A percentile compares a stretch with the other conserved stretches of the same genome.
phyloP scores from a whole-genome alignment of 148 eudicot genomes.

The Silene uniflora region DNA sequence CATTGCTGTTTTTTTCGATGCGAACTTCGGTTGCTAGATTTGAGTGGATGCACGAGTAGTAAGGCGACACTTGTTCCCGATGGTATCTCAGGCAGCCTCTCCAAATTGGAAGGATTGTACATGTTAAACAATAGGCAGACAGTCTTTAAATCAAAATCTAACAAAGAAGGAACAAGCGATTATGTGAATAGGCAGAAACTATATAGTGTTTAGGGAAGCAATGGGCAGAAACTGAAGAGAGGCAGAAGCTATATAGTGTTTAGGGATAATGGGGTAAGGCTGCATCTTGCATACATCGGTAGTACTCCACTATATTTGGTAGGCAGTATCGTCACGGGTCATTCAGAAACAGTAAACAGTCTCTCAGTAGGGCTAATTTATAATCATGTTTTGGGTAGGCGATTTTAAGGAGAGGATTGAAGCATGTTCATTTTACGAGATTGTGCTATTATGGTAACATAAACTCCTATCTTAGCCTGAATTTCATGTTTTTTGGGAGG shows the following conservation, averaged over 20 bases:
- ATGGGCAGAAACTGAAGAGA: background rate
- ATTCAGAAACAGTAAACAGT: too few species aligned
- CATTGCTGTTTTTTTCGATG: too few species aligned
- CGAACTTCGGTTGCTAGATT: constrained; percentile 17
- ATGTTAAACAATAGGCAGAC: background rate
- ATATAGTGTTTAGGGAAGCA: background rate
- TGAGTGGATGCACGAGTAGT: background rate
- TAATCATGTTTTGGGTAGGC: background rate
- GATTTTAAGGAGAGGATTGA: constrained; percentile 19
- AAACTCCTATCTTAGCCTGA: constrained; percentile 20
- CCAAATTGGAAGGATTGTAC: constrained; percentile 14
- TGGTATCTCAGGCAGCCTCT: constrained; percentile 1
- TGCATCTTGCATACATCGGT: too few species aligned
- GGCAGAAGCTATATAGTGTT: background rate
- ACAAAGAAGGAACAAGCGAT: background rate
- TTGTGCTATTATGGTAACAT: constrained; percentile 63
- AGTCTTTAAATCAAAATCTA: background rate
- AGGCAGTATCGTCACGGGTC: too few species aligned
- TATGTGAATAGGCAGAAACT: background rate
- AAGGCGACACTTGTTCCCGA: background rate
- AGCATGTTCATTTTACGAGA: constrained; percentile 55
- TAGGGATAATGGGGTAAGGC: too few species aligned
- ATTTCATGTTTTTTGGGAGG: background rate
- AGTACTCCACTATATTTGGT: too few species aligned
- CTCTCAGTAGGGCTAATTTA: constrained; percentile 2